Conservation (phyloP, 306 rosid genomes). For the Trifolium fragiferum region DNA sequence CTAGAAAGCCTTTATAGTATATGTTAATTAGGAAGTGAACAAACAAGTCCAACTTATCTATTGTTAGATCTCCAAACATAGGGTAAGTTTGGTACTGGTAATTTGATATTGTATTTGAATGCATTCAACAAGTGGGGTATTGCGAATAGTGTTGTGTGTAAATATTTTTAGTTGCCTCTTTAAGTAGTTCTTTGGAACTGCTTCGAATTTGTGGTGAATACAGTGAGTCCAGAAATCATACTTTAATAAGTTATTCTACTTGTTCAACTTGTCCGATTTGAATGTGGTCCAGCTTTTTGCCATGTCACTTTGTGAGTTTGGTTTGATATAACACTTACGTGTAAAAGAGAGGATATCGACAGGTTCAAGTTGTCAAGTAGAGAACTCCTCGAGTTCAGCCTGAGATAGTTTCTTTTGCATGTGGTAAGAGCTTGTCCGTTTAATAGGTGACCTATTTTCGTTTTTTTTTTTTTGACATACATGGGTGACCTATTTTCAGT, state of each 20-base stretch:
- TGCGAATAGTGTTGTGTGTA: neutral
- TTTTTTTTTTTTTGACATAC: neutral
- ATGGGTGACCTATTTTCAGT: slow-evolving; percentile 1
- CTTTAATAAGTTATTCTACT: neutral
- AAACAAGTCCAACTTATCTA: neutral
- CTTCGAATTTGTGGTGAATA: neutral
- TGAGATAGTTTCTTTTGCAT: neutral
- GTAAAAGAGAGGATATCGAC: slow-evolving; percentile 18
- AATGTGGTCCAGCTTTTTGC: neutral
- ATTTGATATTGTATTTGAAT: slow-evolving; percentile 25
- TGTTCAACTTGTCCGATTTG: neutral
- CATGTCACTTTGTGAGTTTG: neutral
- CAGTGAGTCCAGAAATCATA: neutral
- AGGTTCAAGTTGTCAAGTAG: slow-evolving; percentile 19
- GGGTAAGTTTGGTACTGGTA: neutral
- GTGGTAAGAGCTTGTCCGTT: slow-evolving; percentile 6
- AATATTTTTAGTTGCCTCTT: neutral
- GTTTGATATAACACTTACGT: slow-evolving; percentile 19
- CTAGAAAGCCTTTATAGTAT: slow-evolving; percentile 1
- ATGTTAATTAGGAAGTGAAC: neutral
- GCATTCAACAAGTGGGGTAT: slow-evolving; percentile 14
- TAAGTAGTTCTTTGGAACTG: neutral
- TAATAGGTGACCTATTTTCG: neutral
- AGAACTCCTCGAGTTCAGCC: slow-evolving; percentile 1
- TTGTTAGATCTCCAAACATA: neutral